phyloP scores from a whole-genome alignment of 495 filamentous ascomycete species.

The Penicillium manginii region DNA sequence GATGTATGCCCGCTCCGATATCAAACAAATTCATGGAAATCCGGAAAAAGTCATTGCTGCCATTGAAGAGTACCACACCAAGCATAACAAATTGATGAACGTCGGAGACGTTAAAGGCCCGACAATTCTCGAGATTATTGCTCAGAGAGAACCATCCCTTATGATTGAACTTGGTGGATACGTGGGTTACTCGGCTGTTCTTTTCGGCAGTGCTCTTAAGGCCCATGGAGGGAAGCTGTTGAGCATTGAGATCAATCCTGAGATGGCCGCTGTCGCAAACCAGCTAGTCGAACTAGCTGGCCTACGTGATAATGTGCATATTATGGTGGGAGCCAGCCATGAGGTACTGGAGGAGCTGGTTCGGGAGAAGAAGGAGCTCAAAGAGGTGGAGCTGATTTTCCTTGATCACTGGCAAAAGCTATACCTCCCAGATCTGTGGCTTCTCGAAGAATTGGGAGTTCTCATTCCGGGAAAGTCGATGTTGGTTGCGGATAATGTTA shows the following conservation, averaged over 20 bases:
- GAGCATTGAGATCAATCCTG: constrained; percentile 64
- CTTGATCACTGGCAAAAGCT: constrained; percentile 69
- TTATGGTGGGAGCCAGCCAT: constrained; percentile 24
- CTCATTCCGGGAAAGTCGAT: constrained; percentile 55
- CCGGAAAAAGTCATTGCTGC: constrained; percentile 59
- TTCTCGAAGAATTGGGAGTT: constrained; percentile 63
- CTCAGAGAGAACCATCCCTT: constrained; percentile 56
- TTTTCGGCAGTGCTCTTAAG: constrained; percentile 61
- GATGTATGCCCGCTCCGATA: constrained; percentile 56
- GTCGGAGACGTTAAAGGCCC: constrained; percentile 68
- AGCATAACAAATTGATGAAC: constrained; percentile 69
- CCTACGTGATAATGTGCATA: constrained; percentile 55
- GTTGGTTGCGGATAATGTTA: constrained; percentile 67
- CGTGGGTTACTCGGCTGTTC: constrained; percentile 71
- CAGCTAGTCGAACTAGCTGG: constrained; percentile 67
- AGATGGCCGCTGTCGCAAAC: constrained; percentile 62
- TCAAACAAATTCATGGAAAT: constrained; percentile 57
- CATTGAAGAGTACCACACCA: constrained; percentile 54
- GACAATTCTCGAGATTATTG: constrained; percentile 62
- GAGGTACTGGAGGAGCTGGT: constrained; percentile 29
- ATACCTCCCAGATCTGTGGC: constrained; percentile 66
- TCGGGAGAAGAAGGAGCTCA: constrained; percentile 34
- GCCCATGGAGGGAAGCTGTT: constrained; percentile 59
- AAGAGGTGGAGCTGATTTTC: constrained; percentile 63
- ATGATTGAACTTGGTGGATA: constrained; percentile 80